Evolutionary conservation across 163 green algal genomes (phyloP), one percentile per base, ranked within the genome.

Genomic region (Chloroidium sp.): DNA sequence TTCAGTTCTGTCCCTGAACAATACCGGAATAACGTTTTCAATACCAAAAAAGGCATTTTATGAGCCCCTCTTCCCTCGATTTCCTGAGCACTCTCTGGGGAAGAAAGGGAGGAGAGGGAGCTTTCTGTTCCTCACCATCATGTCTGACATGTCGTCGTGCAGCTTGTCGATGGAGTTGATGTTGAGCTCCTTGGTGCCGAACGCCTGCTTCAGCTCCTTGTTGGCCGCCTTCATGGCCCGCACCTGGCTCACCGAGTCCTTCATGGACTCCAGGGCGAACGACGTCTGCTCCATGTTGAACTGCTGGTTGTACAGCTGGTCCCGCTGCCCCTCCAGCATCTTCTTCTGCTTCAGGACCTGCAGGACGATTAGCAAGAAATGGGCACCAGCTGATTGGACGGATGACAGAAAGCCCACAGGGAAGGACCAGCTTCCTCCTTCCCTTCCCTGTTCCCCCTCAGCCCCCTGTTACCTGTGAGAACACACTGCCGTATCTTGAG

Each of bases 291-390:
- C 96, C 82, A 99, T 85, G 79, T 98, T 98, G 90, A 96, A 98
- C 80, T 97, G 92, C 87, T 99, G 96, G 75, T 93, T 90, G 86
- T 96, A 97, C n/a, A 99, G 88, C 85, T 97, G 92, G 69, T 97
- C 95, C 0, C 93, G 88, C 90, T 99, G 96, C 1, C 80, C 77
- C 88, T 99, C 96, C 80, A 97, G 98, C 89, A 98, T 85, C 76
- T 89, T 87, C 86, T 98, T 98, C 89, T 98, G 95, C 84, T 96
- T 95, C 13, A 99, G 84, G 8, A 99, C 87, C 87, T 96, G 87
- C 76, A 4, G 67, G 75, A 62, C 36, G 3, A 60, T 10, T 68
- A 79, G 75, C 59, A 79, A 36, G 36, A 36, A 36, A 36, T 36
- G 36, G 36, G 67, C 60, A 79, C 2, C 74, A 77, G 74, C 4